Evolutionary conservation across 495 filamentous ascomycete genomes (phyloP), one percentile per base, ranked within the genome.

Genomic region (Aspergillus hancockii): DNA sequence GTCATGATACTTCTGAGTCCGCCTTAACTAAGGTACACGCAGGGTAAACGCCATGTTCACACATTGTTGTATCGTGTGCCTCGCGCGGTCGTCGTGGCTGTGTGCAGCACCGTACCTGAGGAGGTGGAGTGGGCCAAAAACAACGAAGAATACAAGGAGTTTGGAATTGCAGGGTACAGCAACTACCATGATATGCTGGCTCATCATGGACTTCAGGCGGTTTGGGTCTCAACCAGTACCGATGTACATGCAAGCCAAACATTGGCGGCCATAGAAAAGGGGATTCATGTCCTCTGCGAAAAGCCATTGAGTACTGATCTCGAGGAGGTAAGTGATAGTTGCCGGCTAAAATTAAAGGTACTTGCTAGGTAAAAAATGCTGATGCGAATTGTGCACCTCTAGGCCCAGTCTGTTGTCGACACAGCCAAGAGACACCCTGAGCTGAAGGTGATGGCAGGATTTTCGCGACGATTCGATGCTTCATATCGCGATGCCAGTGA

Each of bases 381-480:
- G 18, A 45, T 9, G 18, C 3, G 41, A 45, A 8, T 18, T 45
- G 14, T 8, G 7, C n/a, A 10, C 8, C 12, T 12, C 14, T 45
- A 51, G 55, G 55, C 55, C 4, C 46, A 52, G 36, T 43, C 46
- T 2, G 55, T 58, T 8, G 55, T 58, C 19, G 55, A 52, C 13
- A 45, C 23, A 71, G 7, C 66, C 9, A 49, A 49, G 6, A 22
- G 16, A 9, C 32, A 58, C 18, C 55, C 55, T 3, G 32, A 73
- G 46, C 67, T 79, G 4, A 83, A 81, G 63, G 73, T 81, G 47
- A 79, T 83, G 75, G 77, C 71, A 45, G 80, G 79, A 12, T 82
- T 80, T 69, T 77, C 74, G 12, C 72, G 79, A 10, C 76, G 80
- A 13, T 81, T 83, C 65, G 80, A 83, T 60, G 68, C 56, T 45